A percentile compares a stretch with the other conserved stretches of the same genome.
Conservation (phyloP, 345 rosid species). For the Erysimum cheiranthoides region DNA sequence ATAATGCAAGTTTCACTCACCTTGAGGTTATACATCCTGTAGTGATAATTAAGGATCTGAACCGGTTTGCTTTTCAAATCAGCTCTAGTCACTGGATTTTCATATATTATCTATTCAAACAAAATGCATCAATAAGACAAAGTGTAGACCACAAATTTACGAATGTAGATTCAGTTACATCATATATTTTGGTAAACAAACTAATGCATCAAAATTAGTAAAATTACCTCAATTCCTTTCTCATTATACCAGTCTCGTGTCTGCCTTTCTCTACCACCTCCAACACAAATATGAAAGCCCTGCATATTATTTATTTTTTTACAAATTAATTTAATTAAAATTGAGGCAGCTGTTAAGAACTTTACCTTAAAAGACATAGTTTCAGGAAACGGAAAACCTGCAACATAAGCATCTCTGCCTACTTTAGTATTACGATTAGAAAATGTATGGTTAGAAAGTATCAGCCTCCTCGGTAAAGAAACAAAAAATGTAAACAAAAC, state of each 20-base stretch:
- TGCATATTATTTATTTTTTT: too few species aligned
- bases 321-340: too few species aligned
- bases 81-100: constrained; percentile 80
- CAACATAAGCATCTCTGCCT: too few species aligned
- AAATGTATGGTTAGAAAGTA: too few species aligned
- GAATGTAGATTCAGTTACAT: neutral
- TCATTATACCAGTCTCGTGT: constrained; percentile 93
- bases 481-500: too few species aligned
- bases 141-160: constrained; percentile 11
- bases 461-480: too few species aligned
- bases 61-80: constrained; percentile 84
- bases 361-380: too few species aligned
- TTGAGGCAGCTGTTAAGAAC: too few species aligned
- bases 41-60: constrained; percentile 81
- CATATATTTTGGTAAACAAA: too few species aligned
- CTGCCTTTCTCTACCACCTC: constrained; percentile 96
- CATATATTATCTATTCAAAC: constrained; percentile 64
- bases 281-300: constrained; percentile 99
- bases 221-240: constrained; percentile 91
- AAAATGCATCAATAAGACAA: neutral
- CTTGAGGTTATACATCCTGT: constrained; percentile 94
- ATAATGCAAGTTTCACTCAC: constrained; percentile 44
- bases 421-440: too few species aligned
- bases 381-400: too few species aligned
- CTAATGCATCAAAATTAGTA: constrained; percentile 28